phyloP scores from a whole-genome alignment of 1,284 basidiomycete species.

The Kalmanozyma brasiliensis region DNA sequence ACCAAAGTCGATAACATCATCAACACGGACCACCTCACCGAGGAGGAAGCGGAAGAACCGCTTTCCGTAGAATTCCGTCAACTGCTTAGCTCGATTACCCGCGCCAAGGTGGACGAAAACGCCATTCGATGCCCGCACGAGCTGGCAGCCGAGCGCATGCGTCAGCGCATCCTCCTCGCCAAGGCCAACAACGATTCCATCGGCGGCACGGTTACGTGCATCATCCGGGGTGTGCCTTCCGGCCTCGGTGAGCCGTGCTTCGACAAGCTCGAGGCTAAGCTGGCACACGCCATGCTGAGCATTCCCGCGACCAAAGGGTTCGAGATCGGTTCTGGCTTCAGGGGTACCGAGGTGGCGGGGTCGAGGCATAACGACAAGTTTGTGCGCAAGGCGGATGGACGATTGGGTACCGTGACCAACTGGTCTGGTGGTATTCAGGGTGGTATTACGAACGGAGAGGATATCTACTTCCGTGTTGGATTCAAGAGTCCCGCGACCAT shows the following conservation, averaged over 20 bases:
- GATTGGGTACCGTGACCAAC: slow-evolving; percentile 86
- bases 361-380: slow-evolving; percentile 94
- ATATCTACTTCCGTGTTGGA: slow-evolving; percentile 95
- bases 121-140: slow-evolving; percentile 89
- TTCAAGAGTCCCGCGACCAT: slow-evolving; percentile 99
- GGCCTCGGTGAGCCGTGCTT: slow-evolving; percentile 98
- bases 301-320: slow-evolving; percentile 99
- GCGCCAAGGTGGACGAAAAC: slow-evolving; percentile 88
- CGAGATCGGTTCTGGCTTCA: slow-evolving; percentile 97
- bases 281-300: slow-evolving; percentile 97
- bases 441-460: slow-evolving; percentile 96
- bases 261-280: slow-evolving; percentile 96
- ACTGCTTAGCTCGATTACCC: slow-evolving; percentile 82
- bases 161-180: slow-evolving; percentile 90
- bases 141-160: slow-evolving; percentile 89
- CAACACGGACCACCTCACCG: slow-evolving; percentile 72
- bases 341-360: slow-evolving; percentile 93
- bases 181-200: slow-evolving; percentile 93
- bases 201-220: slow-evolving; percentile 95
- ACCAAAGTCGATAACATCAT: slow-evolving; percentile 58
- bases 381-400: slow-evolving; percentile 76
- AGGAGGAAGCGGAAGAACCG: slow-evolving; percentile 80
- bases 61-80: slow-evolving; percentile 84
- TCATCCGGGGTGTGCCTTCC: slow-evolving; percentile 87
- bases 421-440: slow-evolving; percentile 98